Conservation (phyloP, 2,329 filamentous ascomycete genomes). For the Drechslera avenae region DNA sequence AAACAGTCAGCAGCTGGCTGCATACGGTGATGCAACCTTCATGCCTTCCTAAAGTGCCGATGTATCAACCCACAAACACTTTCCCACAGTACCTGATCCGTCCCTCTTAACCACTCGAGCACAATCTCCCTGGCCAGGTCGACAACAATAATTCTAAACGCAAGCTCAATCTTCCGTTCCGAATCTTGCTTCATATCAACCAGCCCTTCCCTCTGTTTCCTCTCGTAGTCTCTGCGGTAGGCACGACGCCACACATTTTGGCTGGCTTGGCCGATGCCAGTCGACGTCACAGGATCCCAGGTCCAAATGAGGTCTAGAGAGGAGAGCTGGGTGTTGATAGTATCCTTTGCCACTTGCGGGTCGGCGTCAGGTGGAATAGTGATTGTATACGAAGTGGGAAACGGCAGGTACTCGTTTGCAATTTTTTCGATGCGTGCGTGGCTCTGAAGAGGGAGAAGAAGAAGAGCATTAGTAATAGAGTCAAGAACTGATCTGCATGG, state of each 20-base stretch:
- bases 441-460: slow-evolving; percentile 11
- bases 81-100: slow-evolving; percentile 75
- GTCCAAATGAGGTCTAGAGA: slow-evolving; percentile 67
- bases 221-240: slow-evolving; percentile 66
- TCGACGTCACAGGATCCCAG: slow-evolving; percentile 61
- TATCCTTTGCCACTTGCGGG: slow-evolving; percentile 35
- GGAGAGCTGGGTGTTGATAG: slow-evolving; percentile 56
- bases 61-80: slow-evolving; percentile 77
- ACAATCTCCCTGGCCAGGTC: slow-evolving; percentile 47
- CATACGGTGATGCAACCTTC: neutral
- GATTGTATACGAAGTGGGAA: slow-evolving; percentile 58
- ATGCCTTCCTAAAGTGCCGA: slow-evolving; percentile 28
- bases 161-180: slow-evolving; percentile 42
- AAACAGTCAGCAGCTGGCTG: too few species aligned
- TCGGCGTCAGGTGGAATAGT: slow-evolving; percentile 40
- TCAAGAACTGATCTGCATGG: too few species aligned
- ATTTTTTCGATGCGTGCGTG: slow-evolving; percentile 46
- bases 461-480: neutral
- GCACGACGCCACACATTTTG: slow-evolving; percentile 79
- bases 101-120: slow-evolving; percentile 76
- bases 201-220: slow-evolving; percentile 25
- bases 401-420: slow-evolving; percentile 58
- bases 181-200: slow-evolving; percentile 33
- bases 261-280: slow-evolving; percentile 67
- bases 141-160: slow-evolving; percentile 47